Evolutionary conservation across 345 rosid genomes (phyloP), one percentile per base, ranked within the genome.

Genomic region (Angophora floribunda): DNA sequence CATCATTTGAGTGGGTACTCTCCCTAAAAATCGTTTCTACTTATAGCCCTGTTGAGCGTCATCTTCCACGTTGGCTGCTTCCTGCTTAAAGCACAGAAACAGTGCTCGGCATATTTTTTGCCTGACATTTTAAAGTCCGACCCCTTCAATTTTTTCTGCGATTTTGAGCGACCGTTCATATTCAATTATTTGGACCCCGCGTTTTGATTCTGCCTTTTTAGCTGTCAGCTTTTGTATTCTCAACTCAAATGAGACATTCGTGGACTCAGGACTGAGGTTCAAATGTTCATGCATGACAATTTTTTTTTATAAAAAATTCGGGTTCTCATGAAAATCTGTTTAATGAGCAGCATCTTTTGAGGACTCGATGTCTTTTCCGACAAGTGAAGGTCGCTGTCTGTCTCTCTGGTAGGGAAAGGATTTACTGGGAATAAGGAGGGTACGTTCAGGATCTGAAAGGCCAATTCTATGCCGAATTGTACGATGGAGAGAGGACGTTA

Each of bases 331-430:
- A 75, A 75, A 36, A 5, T 93, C 98, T 85, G 96, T 95, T 92
- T 96, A 95, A 91, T 96, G 98, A 50, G 98, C 93, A 51, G 96
- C 89, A 90, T 95, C 96, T 91, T 91, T 92, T 51, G 99, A 95
- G 90, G 96, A 90, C 91, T 96, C 91, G 52, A 96, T 92, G 88
- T 96, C 98, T 90, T 97, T 98, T 51, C 94, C 96, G 87, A 97
- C 90, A 79, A 75, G 82, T 75, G 49, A 75, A 75, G 49, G 26
- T 75, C 82, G 49, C 5, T 75, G 26, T 70, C 82, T 19, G 82
- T 75, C 82, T 11, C 82, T 75, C 49, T 44, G 21, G 28, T 19
- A 19, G 61, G 86, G 86, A 85, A 30, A 30, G 86, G 26, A 26
- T 30, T 49, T 26, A 55, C 82, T 41, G 55, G 86, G 21, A 50